Evolutionary conservation across 78 protist genomes (phyloP).

Genomic region (Tieghemostelium lacteum): DNA sequence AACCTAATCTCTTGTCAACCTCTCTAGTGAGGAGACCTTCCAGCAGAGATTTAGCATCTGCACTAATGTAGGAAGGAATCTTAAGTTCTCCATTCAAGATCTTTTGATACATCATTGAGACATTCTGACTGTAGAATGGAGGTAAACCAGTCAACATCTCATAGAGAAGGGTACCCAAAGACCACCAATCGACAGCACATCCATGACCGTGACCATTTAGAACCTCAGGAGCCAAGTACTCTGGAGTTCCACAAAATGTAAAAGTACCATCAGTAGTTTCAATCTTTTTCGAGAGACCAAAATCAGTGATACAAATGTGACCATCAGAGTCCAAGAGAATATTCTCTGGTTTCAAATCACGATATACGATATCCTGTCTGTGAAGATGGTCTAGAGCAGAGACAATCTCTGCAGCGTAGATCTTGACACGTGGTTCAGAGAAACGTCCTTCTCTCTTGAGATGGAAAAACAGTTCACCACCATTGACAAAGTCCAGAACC

Average conservation of each 20-base stretch:
- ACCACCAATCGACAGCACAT: conserved; percentile 97
- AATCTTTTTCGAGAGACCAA: conserved; percentile 96
- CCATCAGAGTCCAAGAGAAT: conserved; percentile 95
- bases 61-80: conserved; percentile 77
- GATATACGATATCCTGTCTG: conserved; percentile 90
- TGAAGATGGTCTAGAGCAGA: conserved; percentile 91
- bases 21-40: conserved; percentile 80
- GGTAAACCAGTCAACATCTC: conserved; percentile 95
- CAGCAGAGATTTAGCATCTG: conserved; percentile 67
- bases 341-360: conserved; percentile 99
- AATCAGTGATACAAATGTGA: conserved; percentile 96
- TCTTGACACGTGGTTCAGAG: conserved; percentile 83
- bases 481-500: conserved; percentile 87
- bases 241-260: conserved; percentile 99
- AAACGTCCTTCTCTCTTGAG: conserved; percentile 88
- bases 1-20: conserved; percentile 74
- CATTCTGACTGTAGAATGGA: conserved; percentile 83
- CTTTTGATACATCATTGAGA: conserved; percentile 84
- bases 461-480: conserved; percentile 94
- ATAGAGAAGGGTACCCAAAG: conserved; percentile 90
- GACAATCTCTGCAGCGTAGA: conserved; percentile 93
- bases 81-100: conserved; percentile 83
- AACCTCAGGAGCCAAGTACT: conserved; percentile 96
- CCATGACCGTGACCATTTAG: conserved; percentile 91
- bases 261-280: conserved; percentile 74